Percentiles rank a stretch among this genome's conserved stretches.
Evolutionary conservation across 352 stramenopile species (phyloP).

Genomic region (Phytopythium sindhum): DNA sequence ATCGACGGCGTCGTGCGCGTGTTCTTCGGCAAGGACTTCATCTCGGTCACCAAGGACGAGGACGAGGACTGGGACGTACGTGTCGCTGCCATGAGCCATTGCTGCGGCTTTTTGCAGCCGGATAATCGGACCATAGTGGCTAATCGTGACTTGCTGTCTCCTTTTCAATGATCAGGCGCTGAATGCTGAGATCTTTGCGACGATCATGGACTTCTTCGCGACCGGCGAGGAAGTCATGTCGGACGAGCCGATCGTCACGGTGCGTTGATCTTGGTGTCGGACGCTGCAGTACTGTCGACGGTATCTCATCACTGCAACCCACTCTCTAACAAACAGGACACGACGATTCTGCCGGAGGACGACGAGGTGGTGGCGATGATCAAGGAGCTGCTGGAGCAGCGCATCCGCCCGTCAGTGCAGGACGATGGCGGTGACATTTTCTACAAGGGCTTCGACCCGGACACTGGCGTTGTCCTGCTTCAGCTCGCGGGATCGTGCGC

Average conservation of each 20-base stretch:
- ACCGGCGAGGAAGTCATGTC: conserved; percentile 86
- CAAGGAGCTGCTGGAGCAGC: conserved; percentile 98
- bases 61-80: conserved; percentile 92
- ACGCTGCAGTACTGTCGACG: not conserved
- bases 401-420: conserved; percentile 98
- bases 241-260: conserved; percentile 81
- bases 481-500: conserved; percentile 96
- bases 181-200: conserved; percentile 93
- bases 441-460: conserved; percentile 96
- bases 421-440: conserved; percentile 99
- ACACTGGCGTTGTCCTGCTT: conserved; percentile 89
- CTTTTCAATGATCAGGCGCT: conserved; percentile 35
- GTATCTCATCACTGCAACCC: not conserved
- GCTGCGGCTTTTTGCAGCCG: not conserved
- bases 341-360: conserved; percentile 95
- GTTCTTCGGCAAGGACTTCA: conserved; percentile 98
- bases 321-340: conserved; percentile 42
- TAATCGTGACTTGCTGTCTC: not conserved
- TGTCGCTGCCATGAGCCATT: conserved; percentile 9
- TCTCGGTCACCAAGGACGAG: conserved; percentile 97
- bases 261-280: conserved; percentile 11
- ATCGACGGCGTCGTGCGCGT: conserved; percentile 95
- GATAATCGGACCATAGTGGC: not conserved
- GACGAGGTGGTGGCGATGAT: conserved; percentile 99
- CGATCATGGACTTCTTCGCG: conserved; percentile 98